Base-by-base conservation (phyloP, 352 stramenopile genomes). In the Pythium dissotocum region DNA sequence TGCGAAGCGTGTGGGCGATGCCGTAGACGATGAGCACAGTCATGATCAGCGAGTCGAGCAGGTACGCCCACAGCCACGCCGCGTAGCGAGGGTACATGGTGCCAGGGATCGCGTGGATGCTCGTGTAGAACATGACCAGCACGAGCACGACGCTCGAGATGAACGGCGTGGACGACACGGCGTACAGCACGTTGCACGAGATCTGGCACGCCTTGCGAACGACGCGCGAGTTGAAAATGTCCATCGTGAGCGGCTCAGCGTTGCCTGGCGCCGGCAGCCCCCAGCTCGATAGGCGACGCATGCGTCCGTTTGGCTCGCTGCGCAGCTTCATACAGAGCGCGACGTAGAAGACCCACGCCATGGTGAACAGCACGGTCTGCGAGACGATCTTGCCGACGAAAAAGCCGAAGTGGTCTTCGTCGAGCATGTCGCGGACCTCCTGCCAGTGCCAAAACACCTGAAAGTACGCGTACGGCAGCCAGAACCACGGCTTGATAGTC, bases 391-490 rank as follows among this genome's bases (percentile, higher is more conserved):
- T 85, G 61, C 72, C 71, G 4, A 90, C 24, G 63, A 93, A 93
- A 35, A 77, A 83, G 6, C 77, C 70, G 1, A 89, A 65, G 62
- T 91, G 82, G 65, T 92, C 81, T 71, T 93, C 85, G 13, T 75
- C 57, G 21, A 93, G 65, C 35, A 68, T 71, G 38, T 80, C 79
- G 38, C 86, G 84, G 32, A 90, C 77, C 51, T 78, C 71, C 36
- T 90, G 77, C 86, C 84, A 94, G 75, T 93, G 79, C 86, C 86
- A 94, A 42, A 90, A 90, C 32, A 93, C 84, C 62, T 91, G 80
- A 66, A 92, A 94, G 71, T 94, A 94, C 61, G 66, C 61, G 76
- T 93, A 94, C 35, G 86, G 78, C 58, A 94, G 61, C 86, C 86
- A 94, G 68, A 90, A 89, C 83, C 86, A 92, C 61, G 86, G 86